Evolutionary conservation across 73 alveolate genomes (phyloP).

Genomic region (Paramecium pentaurelia): DNA sequence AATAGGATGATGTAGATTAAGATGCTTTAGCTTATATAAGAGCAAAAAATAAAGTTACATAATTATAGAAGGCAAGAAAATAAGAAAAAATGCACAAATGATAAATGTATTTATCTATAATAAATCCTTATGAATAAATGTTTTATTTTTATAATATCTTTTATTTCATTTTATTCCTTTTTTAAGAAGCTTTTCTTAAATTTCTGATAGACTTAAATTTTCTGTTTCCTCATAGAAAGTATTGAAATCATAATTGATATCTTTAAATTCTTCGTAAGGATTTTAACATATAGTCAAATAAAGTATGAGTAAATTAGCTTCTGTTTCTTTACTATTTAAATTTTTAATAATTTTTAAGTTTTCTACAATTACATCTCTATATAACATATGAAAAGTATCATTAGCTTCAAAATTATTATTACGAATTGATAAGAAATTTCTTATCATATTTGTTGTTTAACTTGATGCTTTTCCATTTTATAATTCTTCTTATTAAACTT

Average conservation of each 20-base stretch:
- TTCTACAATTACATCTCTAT: conserved; percentile 52
- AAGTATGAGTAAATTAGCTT: neutral
- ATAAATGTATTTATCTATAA: neutral
- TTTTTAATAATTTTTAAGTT: conserved; percentile 31
- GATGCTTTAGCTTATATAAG: conserved; percentile 95
- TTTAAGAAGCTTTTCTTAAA: conserved; percentile 11
- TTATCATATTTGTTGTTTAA: neutral
- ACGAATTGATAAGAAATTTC: conserved; percentile 8
- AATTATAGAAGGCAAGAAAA: conserved; percentile 56
- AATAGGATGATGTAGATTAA: conserved; percentile 89
- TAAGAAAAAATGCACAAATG: conserved; percentile 57
- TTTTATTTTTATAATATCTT: neutral
- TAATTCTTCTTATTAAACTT: conserved; percentile 43
- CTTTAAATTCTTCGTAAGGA: conserved; percentile 59
- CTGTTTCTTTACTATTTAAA: conserved; percentile 21
- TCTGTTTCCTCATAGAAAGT: conserved; percentile 57
- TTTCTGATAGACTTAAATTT: conserved; percentile 8
- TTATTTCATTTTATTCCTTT: neutral
- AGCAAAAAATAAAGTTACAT: conserved; percentile 84
- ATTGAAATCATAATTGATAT: conserved; percentile 50
- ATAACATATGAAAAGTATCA: conserved; percentile 33
- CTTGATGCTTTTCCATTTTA: conserved; percentile 30
- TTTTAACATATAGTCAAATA: conserved; percentile 51
- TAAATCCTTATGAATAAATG: neutral
- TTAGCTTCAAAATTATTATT: conserved; percentile 48